Base-by-base conservation (phyloP, 192 early-diverging fungal species). In the Kickxella alabastrina region DNA sequence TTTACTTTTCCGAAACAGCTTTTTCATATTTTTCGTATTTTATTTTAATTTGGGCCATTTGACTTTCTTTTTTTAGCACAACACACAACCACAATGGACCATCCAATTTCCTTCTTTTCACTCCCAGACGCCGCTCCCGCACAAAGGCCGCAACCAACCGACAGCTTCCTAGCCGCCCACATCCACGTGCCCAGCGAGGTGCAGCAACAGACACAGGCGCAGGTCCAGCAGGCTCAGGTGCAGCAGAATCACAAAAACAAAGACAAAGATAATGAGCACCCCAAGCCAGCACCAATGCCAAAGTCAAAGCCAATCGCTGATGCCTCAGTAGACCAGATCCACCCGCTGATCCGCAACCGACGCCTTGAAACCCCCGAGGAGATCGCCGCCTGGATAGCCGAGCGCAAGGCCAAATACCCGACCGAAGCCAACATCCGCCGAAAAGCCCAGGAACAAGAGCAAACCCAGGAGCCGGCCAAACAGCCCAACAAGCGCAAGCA, bases 321-420 rank as follows among this genome's bases (percentile, higher is more conserved):
- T 25, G 35, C 26, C 22, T 3, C 21, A 19, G 19, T 45, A 10
- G 62, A 65, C 23, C 62, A 65, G 43, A 52, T 75, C 9, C 71
- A 75, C 24, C 71, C 71, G 43, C 46, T 75, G 50, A 75, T 75
- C 43, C 64, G 64, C 37, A 58, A 43, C 43, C 59, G 64, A 14
- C 39, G 52, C 7, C 63, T 87, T 5, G 68, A 83, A 8, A 83
- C 82, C 22, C 78, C 80, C 21, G 89, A 91, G 47, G 88, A 87
- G 26, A 83, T 92, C 26, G 85, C 64, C 2, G 72, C 82, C n/a
- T 94, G 89, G 89, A 92, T 92, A 25, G 85, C 77, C 21, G 88
- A 87, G 37, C 61, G 92, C 36, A 89, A 88, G 47, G 83, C 75
- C 47, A 83, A 80, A 39, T 93, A 85, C 70, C 92, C 92, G 19